phyloP scores from a whole-genome alignment of 2,329 filamentous ascomycete genomes.

The Ceratocystis ficicola region DNA sequence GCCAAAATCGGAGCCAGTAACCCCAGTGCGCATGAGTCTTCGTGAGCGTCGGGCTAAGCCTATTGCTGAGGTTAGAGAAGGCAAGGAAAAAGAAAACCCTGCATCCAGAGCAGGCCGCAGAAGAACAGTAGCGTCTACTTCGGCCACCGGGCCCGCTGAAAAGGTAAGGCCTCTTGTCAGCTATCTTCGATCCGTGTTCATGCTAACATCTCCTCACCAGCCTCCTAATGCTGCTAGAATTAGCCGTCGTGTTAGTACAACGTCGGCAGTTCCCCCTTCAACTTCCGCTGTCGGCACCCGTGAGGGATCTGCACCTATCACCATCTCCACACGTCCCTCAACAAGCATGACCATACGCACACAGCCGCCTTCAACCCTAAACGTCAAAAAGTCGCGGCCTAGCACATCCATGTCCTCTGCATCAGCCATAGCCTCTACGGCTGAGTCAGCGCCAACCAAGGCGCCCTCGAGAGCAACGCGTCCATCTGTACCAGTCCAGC shows the following conservation, averaged over 20 bases:
- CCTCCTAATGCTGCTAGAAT: conserved; percentile 3
- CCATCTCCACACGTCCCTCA: conserved; percentile 5
- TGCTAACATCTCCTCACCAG: background rate
- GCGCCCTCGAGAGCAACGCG: background rate
- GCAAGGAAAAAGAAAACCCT: conserved; percentile 30
- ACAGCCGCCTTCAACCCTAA: conserved; percentile 6
- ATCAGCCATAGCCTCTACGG: conserved; percentile 4
- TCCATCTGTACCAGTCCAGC: background rate
- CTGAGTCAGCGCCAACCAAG: background rate
- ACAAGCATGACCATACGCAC: conserved; percentile 13
- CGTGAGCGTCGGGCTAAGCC: conserved; percentile 55
- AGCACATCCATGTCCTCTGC: conserved; percentile 12
- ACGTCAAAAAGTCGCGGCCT: conserved; percentile 20
- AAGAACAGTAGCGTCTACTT: conserved; percentile 41
- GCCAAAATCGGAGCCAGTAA: conserved; percentile 31
- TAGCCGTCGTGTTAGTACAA: conserved; percentile 40
- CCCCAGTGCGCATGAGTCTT: conserved; percentile 52
- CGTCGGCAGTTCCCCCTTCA: conserved; percentile 30
- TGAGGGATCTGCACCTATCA: conserved; percentile 5
- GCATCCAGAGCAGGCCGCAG: conserved; percentile 38
- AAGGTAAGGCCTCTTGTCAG: conserved; percentile 29
- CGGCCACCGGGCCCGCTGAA: conserved; percentile 28
- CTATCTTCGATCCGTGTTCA: background rate
- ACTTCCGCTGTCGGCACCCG: background rate
- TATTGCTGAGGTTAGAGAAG: conserved; percentile 39